Evolutionary conservation across 768 basidiomycete genomes (phyloP), one percentile per base, ranked within the genome.

Genomic region (Russula sp.): DNA sequence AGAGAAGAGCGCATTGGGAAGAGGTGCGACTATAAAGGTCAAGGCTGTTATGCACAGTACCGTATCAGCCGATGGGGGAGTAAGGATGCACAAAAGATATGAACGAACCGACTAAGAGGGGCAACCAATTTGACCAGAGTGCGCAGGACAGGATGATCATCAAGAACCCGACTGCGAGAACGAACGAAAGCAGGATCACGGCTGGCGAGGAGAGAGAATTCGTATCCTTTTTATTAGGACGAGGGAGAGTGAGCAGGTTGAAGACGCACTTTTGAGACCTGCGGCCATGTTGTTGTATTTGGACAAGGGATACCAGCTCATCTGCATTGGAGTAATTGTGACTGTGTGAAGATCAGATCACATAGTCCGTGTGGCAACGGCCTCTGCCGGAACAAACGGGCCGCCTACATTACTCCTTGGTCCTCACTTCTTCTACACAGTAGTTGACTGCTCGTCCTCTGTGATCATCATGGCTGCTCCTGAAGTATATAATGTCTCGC

Each of bases 91-190:
- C 6, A 35, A 55, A 29, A 46, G 46, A 50, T 14, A 42, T 25
- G 36, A 29, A 43, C 42, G 39, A 22, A 97, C 97, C 97, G 66
- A 98, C 96, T 66, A 98, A 81, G 54, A 99, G 79, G 38, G 97
- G 97, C 22, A 98, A 79, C 97, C 97, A 99, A 73, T 99, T 99
- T 14, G 84, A 77, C 87, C 88, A 98, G 35, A 98, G 77, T 7
- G 97, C 97, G 72, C 97, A 98, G 1, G 93, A 93, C 25, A 99
- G 86, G 73, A 99, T 99, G 70, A 98, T 91, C 70, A 98, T 83
- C 60, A 99, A 77, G 78, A 99, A 99, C n/a, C 97, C 97, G 16
- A 96, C 82, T 7, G 97, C 97, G 53, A 99, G 87, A 56, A 98
- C 92, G 75, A 99, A 98, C 1, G 97, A 95, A 49, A 99, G 86